These are phyloP conservation scores for Pezicula carpinea DNA, from an alignment of 2,329 filamentous ascomycete species.

Conservation along the genomic window DNA sequence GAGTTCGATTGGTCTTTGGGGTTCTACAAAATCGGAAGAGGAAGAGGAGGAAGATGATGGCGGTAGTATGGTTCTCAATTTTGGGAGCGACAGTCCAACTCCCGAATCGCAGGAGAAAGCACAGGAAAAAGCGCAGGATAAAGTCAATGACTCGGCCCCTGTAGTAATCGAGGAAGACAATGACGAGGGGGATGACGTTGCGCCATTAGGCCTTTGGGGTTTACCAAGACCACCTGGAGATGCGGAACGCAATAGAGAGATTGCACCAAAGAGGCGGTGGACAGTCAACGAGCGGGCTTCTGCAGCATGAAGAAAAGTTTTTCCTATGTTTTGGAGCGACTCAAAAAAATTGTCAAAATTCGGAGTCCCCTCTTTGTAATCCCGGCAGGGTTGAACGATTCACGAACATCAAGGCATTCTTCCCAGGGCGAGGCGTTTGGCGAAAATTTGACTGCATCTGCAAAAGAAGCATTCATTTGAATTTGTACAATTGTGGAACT, in stretches of 20 bases:
- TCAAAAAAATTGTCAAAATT: neutral
- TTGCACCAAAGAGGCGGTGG: conserved; percentile 48
- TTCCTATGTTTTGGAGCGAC: neutral
- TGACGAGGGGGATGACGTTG: conserved; percentile 28
- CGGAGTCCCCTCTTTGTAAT: no score
- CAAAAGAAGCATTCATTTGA: no score
- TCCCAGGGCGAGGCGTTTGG: no score
- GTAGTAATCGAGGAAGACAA: conserved; percentile 2
- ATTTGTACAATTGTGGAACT: no score
- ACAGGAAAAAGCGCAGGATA: no score
- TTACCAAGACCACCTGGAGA: conserved; percentile 41
- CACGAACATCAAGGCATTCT: no score
- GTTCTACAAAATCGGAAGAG: conserved; percentile 36
- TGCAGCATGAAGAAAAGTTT: neutral
- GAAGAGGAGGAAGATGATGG: conserved; percentile 45
- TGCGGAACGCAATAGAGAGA: conserved; percentile 43
- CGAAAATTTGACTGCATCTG: no score
- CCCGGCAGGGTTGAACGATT: no score
- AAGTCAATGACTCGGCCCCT: neutral
- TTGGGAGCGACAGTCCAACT: conserved; percentile 33
- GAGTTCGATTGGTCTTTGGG: conserved; percentile 43
- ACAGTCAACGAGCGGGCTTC: conserved; percentile 42
- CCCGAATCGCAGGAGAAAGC: neutral
- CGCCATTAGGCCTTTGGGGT: conserved; percentile 38
- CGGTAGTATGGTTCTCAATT: conserved; percentile 45